Base-by-base conservation (phyloP, 2,329 filamentous ascomycete species). In the Claviceps sp. region DNA sequence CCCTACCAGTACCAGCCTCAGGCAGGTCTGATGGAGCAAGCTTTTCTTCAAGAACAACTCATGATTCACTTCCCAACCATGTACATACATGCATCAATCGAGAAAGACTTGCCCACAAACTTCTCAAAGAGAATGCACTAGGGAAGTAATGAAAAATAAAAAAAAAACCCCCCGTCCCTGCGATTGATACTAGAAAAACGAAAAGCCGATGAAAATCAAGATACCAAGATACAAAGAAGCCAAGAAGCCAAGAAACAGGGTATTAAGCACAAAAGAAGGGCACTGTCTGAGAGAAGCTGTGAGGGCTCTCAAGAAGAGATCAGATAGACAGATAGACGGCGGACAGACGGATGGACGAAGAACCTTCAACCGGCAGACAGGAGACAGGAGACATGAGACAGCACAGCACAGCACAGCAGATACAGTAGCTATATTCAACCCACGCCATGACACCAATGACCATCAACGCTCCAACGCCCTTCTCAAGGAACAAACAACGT, bases 401-500 rank as follows among this genome's bases (percentile, higher is more conserved):
- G 26, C 26, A 30, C 26, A 30, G 8, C 26, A 30, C 19, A 19
- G 3, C 22, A 22, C 22, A 4, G 3, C 22, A 22, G 8, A 30
- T 30, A 30, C 8, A 30, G 26, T 30, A 30, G 26, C 26, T 30
- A 30, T 65, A 65, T 65, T 61, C 57, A 64, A 61, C 56, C 51
- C 57, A 57, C 53, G 54, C 53, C 53, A 54, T 52, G 57, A 66
- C 62, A 58, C 63, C 62, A 52, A 60, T 56, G 60, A 64, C 60
- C 62, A 52, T 61, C 56, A 60, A 65, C 60, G 56, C 59, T 58
- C 57, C 49, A 65, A 65, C 61, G 58, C 64, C 64, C 55, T 57
- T 52, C 54, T n/a, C 14, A 38, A 42, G 37, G 17, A 13, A 39
- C 13, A 34, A n/a, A 19, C 5, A 30, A 30, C 26, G 4, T 30